Base-by-base conservation (phyloP, 108 stramenopile genomes). In the Asterionellopsis glacialis region DNA sequence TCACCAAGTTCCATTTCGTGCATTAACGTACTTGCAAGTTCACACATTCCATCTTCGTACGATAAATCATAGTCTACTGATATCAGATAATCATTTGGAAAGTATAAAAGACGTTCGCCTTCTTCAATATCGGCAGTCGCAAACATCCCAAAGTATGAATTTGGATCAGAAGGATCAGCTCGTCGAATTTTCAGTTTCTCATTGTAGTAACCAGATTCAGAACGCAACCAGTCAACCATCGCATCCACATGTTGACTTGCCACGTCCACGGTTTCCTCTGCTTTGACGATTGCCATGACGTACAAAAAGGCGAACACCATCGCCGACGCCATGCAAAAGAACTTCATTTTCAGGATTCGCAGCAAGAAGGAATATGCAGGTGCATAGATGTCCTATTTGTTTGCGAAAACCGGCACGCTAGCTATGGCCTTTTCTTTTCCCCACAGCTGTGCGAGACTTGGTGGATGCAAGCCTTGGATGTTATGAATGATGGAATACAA, bases 101-200 rank as follows among this genome's bases (percentile, higher is more conserved):
- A 41, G 12, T 45, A 9, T 23, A 74, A 48, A 10, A 74, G 45
- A 13, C 33, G n/a, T 51, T 68, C 63, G 5, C 64, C 44, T 33
- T 45, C 51, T 11, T 22, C 57, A 15, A 74, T 58, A 23, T 64
- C 57, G 19, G 22, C 45, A 7, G 14, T 47, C 6, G 64, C 74
- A 65, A 70, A 75, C 26, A 70, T 22, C 13, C 74, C 74, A 41
- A 54, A 60, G 24, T 18, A 28, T 9, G 61, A 63, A 15, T 26
- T 54, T 13, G 23, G 41, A 47, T 72, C 59, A 16, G 19, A 18
- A 33, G 57, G 63, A 45, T 60, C 59, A 0, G 16, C 25, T 11
- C 70, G 55, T 6, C 70, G 63, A 28, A 74, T 69, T 45, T 64
- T 21, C 3, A 69, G 25, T 11, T 69, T 69, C 18, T 42, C 44